A percentile compares a stretch with the other conserved stretches of the same genome.
These are phyloP conservation scores for Ophioceras dolichostomum DNA, from an alignment of 2,329 filamentous ascomycete genomes.

Conservation along the genomic window DNA sequence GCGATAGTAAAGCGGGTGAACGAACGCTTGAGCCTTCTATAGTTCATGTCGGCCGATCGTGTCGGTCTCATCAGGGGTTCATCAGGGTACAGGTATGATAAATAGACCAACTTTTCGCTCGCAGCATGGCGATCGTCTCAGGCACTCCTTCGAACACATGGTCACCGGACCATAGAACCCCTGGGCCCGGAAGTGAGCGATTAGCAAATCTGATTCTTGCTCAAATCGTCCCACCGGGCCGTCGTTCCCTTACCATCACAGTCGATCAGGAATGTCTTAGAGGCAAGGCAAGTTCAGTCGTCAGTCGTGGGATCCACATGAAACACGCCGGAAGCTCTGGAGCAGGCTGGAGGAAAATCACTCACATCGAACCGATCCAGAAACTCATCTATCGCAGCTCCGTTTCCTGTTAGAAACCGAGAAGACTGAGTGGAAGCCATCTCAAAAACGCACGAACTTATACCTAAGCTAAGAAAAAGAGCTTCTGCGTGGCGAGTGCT, in stretches of 20 bases:
- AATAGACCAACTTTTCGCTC: conserved; percentile 1
- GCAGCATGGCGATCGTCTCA: conserved; percentile 71
- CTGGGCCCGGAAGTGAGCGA: conserved; percentile 29
- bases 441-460: too few relatives aligned
- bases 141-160: conserved; percentile 75
- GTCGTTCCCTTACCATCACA: conserved; percentile 67
- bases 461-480: too few relatives aligned
- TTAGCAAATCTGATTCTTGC: not conserved
- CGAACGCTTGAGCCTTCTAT: not conserved
- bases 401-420: conserved; percentile 70
- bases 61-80: not conserved
- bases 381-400: conserved; percentile 66
- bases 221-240: not conserved
- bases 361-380: conserved; percentile 85
- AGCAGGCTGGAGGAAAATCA: too few relatives aligned
- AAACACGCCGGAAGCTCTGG: not conserved
- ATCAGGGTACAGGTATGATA: too few relatives aligned
- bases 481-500: too few relatives aligned
- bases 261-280: conserved; percentile 81
- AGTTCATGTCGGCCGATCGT: not conserved
- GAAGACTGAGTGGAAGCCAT: conserved; percentile 11
- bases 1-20: too few relatives aligned
- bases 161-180: conserved; percentile 93
- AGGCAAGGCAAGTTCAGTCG: not conserved
- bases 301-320: not conserved